Evolutionary conservation across 2,329 filamentous ascomycete species (phyloP).

Genomic region (Helicocarpus griseus): DNA sequence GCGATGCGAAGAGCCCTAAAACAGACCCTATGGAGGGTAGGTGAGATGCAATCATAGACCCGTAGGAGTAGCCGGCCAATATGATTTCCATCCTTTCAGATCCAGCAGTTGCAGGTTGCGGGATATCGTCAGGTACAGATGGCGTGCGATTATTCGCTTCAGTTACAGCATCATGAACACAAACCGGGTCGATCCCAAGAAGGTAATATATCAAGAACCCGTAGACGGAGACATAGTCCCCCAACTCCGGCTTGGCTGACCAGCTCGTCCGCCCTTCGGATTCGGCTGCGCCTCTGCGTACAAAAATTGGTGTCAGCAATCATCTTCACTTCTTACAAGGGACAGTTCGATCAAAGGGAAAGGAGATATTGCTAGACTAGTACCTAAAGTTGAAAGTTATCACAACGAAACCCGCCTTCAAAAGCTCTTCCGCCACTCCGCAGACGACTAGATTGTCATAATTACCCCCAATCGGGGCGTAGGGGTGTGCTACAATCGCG

Average conservation of each 20-base stretch:
- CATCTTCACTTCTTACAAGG: conserved; percentile 7
- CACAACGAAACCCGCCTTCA: conserved; percentile 65
- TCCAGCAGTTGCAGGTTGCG: background rate
- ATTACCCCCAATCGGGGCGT: conserved; percentile 74
- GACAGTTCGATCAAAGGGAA: background rate
- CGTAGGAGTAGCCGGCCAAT: conserved; percentile 81
- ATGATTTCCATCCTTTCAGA: conserved; percentile 35
- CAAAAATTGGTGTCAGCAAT: conserved; percentile 9
- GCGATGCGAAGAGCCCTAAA: conserved; percentile 48
- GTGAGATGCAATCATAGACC: conserved; percentile 67
- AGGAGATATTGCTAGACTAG: background rate
- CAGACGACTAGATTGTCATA: conserved; percentile 75
- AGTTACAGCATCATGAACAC: background rate
- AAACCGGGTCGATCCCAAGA: conserved; percentile 41
- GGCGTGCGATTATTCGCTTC: background rate
- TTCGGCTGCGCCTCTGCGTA: conserved; percentile 58
- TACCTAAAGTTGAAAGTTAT: conserved; percentile 90
- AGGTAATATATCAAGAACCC: conserved; percentile 71
- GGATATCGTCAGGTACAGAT: background rate
- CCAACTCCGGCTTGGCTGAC: conserved; percentile 70
- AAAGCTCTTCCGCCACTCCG: conserved; percentile 52
- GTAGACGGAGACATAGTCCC: conserved; percentile 74
- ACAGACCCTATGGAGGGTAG: conserved; percentile 54
- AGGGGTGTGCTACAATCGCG: conserved; percentile 77
- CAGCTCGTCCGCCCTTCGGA: conserved; percentile 77